Evolutionary conservation across 1,284 basidiomycete species (phyloP), one percentile per base, ranked within the genome.

Genomic region (Malassezia globosa): DNA sequence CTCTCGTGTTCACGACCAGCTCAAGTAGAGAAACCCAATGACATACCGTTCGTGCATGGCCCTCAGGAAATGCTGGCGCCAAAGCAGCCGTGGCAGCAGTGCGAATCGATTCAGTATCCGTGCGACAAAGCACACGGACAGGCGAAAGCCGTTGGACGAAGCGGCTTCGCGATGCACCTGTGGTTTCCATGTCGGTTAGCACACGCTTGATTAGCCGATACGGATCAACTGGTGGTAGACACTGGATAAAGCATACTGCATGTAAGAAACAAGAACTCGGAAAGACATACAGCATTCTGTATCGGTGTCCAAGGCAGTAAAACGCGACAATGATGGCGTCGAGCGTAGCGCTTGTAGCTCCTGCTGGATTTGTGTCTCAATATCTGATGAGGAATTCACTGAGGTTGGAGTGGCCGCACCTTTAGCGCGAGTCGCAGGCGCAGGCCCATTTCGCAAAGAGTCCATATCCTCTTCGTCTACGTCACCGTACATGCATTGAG

Each of bases 361-460:
- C 21, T 59, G 55, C 18, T 52, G 53, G 25, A 69, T 65, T 38
- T 67, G 61, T 21, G 59, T 52, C 47, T 64, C 64, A 23, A 69
- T 61, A 34, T 66, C 66, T 42, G 56, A 52, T n/a, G 10, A 25
- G 18, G 14, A 21, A 7, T n/a, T n/a, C 23, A 40, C 16, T 13
- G 18, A 14, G n/a, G 36, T 10, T 14, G 21, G 7, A 5, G 31
- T 24, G 22, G 40, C 24, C 6, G 25, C 3, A 13, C 38, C 5
- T 21, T 26, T 29, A 14, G 27, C 26, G 13, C 35, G 21, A 21
- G 23, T 26, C 5, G 47, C 22, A 1, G 54, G 43, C 8, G 49
- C 41, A 19, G 43, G 39, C 2, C 61, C 61, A 16, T 64, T 64
- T 6, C 58, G 40, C 27, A 64, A 33, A 1, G 52, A 56, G n/a